Base-by-base conservation (phyloP, 768 basidiomycete species). In the Tulasnella sp. region DNA sequence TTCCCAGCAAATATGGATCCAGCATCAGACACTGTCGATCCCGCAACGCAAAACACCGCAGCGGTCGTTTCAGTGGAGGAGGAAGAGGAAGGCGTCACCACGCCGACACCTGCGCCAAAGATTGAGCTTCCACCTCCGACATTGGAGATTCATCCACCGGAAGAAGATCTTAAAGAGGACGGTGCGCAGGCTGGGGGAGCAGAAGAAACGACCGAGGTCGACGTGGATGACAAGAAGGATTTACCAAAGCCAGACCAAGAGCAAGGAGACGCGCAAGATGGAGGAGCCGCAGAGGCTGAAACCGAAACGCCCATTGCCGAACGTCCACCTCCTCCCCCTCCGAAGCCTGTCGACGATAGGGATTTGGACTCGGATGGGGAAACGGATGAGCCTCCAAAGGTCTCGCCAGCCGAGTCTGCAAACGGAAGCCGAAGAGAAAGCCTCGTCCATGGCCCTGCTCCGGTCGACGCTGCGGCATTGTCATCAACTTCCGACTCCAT, bases 91-190 rank as follows among this genome's bases (percentile, higher is more conserved):
- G 58, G 58, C 58, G 58, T 64, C 58, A 64, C 58, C 58, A 64
- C 67, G 67, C 36, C 29, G n/a, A 54, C 75, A 2, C 7, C 75
- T 37, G 75, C 39, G 31, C 25, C 75, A 15, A 42, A 39, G 58
- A 64, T 31, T 25, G 58, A 64, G 58, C 58, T 64, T 64, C 58
- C 58, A 31, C 58, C 75, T 1, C 75, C 75, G 40, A 76, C n/a
- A 39, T 29, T 76, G n/a, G 75, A 68, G 38, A 76, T 76, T 38
- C 67, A 67, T 68, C 75, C 75, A 40, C 75, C 75, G 38, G 64
- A 76, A 36, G 75, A 76, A 15, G 64, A 42, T 54, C n/a, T 64
- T 64, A 64, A 64, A 34, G 58, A 45, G 34, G 71, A 72, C 2
- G 71, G 49, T 14, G 58, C 2, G 12, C 31, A 22, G 31, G 2